Evolutionary conservation across 305 asterid genomes (phyloP).

Genomic region (Solanum hybrid): DNA sequence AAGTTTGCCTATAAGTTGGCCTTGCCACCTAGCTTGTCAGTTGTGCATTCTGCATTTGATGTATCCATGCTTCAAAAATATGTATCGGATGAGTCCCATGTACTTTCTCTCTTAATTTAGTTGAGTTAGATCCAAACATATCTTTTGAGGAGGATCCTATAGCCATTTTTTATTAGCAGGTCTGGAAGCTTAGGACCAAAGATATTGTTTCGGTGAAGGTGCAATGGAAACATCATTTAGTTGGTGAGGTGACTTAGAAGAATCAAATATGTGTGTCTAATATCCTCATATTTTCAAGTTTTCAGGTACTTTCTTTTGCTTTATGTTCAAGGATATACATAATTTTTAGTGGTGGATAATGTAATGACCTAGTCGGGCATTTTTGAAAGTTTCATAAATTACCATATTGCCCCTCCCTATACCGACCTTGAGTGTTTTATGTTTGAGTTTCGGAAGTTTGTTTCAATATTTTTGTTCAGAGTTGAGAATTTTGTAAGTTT

Average conservation of each 20-base stretch:
- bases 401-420: not conserved
- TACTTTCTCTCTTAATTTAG: not conserved
- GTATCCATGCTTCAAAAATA: not conserved
- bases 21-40: not conserved
- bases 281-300: not conserved
- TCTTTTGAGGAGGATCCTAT: not conserved
- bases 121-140: not conserved
- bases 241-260: not conserved
- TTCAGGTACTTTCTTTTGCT: not conserved
- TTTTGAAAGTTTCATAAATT: not conserved
- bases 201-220: not conserved
- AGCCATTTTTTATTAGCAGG: not conserved
- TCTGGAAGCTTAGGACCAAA: not conserved
- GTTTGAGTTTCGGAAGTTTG: not conserved
- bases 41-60: too few species aligned
- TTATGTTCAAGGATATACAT: not conserved
- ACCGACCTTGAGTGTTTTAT: not conserved
- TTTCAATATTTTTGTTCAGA: not conserved
- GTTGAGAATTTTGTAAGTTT: not conserved
- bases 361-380: not conserved
- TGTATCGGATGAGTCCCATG: not conserved
- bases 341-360: not conserved
- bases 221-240: not conserved
- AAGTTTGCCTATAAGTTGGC: not conserved
- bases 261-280: not conserved